Evolutionary conservation across 2,329 filamentous ascomycete species (phyloP), one percentile per base, ranked within the genome.

Genomic region (Aspergillus japonicus): DNA sequence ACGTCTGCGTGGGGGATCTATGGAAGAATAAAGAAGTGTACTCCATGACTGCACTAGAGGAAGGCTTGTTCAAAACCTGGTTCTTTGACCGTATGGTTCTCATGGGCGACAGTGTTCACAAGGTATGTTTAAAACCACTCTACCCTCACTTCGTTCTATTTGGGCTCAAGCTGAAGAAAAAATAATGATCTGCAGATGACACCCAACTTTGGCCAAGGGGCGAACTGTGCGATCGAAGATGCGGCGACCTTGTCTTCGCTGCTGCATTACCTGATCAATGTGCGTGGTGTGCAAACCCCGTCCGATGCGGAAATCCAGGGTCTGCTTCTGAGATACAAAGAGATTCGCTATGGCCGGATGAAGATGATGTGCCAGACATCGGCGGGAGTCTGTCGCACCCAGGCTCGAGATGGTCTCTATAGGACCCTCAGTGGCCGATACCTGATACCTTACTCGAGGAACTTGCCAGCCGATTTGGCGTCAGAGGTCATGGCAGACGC

Each of bases 161-260:
- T 21, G 14, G 14, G 8, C 47, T 39, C 3, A 33, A 26, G 3
- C 12, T 52, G 23, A 19, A 33, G 19, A 35, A 51, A 44, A 44
- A 23, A 29, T n/a, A n/a, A 21, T 50, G 14, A 4, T 48, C 5
- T 44, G 21, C 24, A 73, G 71, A 69, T 77, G 71, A 73, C 72
- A 7, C 68, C 70, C 1, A 76, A 75, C 42, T 54, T 68, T 16
- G 77, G 77, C 8, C 76, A 78, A 65, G 77, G 77, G 0, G 77
- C 73, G 16, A 80, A 79, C 61, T 69, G 66, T n/a, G 75, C 76
- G 1, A 77, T 79, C 16, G 77, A 80, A 62, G 71, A 70, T 54
- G 75, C 72, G 2, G 76, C 76, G 5, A 65, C 66, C 10, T 62
- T 78, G 4, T 68, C 73, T 11, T 76, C 75, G 39, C 62, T 66